Evolutionary conservation across 2,329 filamentous ascomycete genomes (phyloP).

Genomic region (Aureobasidium sp.): DNA sequence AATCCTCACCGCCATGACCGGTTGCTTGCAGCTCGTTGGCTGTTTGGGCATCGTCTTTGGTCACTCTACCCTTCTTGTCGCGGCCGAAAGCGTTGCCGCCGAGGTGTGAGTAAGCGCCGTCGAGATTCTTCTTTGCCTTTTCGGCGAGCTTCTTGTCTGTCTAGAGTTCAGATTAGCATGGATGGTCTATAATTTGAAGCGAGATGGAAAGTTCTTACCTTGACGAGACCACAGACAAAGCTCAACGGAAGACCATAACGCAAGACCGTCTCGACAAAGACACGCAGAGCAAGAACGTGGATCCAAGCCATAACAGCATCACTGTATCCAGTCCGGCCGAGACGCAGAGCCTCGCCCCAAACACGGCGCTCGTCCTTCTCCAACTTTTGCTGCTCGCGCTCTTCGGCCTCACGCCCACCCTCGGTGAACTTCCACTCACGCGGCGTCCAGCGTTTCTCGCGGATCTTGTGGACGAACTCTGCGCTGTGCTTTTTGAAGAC

Average conservation of each 20-base stretch:
- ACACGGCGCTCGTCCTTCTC: conserved; percentile 81
- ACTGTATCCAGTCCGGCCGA: conserved; percentile 88
- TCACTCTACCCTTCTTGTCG: conserved; percentile 87
- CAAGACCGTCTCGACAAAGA: conserved; percentile 97
- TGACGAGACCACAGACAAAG: conserved; percentile 76
- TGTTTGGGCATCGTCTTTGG: conserved; percentile 76
- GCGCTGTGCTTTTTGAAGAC: conserved; percentile 85
- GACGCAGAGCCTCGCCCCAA: conserved; percentile 81
- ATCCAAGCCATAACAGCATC: conserved; percentile 96
- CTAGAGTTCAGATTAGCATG: conserved; percentile 41
- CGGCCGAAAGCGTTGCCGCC: conserved; percentile 89
- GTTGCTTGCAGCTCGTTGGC: conserved; percentile 79
- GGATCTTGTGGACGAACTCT: conserved; percentile 86
- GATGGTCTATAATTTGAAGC: not conserved
- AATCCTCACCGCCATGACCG: conserved; percentile 60
- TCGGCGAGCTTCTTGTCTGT: conserved; percentile 74
- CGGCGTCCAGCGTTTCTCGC: conserved; percentile 91
- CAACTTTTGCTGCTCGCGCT: conserved; percentile 75
- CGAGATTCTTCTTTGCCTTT: conserved; percentile 61
- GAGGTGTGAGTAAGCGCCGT: conserved; percentile 81
- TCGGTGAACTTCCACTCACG: conserved; percentile 90
- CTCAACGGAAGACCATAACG: conserved; percentile 88
- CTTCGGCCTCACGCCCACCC: conserved; percentile 82
- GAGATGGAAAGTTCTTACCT: conserved; percentile 51
- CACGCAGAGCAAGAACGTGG: conserved; percentile 80